Percentiles rank a stretch among this genome's conserved stretches.
phyloP scores from a whole-genome alignment of 495 filamentous ascomycete species.

The Lichina pygmaea region DNA sequence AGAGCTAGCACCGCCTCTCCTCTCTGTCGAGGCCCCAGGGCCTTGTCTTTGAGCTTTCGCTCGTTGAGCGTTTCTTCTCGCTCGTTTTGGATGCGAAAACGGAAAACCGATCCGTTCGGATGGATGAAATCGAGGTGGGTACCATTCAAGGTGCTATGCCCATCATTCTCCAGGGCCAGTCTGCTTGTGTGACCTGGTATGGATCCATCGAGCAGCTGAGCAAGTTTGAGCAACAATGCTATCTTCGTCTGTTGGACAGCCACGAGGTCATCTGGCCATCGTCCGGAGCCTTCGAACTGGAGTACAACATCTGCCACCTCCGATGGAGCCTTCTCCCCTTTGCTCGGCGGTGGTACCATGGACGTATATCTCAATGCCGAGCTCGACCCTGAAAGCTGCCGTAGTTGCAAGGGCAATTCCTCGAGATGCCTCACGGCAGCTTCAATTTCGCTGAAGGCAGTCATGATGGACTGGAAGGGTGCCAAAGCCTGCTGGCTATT shows the following conservation, averaged over 20 bases:
- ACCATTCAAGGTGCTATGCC: conserved; percentile 37
- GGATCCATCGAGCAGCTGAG: conserved; percentile 31
- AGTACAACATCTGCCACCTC: conserved; percentile 40
- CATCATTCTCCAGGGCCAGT: conserved; percentile 57
- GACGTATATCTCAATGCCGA: conserved; percentile 51
- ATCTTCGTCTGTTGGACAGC: conserved; percentile 87
- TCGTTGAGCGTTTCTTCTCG: conserved; percentile 63
- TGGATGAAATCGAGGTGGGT: conserved; percentile 67
- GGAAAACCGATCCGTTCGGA: conserved; percentile 34
- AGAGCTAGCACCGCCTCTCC: conserved; percentile 42
- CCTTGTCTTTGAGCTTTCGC: conserved; percentile 45
- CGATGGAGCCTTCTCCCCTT: conserved; percentile 12
- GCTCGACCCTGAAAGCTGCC: conserved; percentile 45
- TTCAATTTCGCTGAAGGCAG: conserved; percentile 42
- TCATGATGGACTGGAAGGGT: conserved; percentile 27
- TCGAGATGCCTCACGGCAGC: conserved; percentile 47
- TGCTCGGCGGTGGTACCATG: conserved; percentile 18
- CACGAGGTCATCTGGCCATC: conserved; percentile 75
- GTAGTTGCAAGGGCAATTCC: conserved; percentile 51
- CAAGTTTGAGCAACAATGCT: conserved; percentile 68
- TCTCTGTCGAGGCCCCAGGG: conserved; percentile 26
- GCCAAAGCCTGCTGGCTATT: conserved; percentile 2
- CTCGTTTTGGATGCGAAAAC: conserved; percentile 51
- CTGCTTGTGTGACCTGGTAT: conserved; percentile 25
- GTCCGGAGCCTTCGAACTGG: conserved; percentile 76